These are phyloP conservation scores for Globisporangium camurandrum DNA, from an alignment of 352 stramenopile genomes.

Conservation along the genomic window DNA sequence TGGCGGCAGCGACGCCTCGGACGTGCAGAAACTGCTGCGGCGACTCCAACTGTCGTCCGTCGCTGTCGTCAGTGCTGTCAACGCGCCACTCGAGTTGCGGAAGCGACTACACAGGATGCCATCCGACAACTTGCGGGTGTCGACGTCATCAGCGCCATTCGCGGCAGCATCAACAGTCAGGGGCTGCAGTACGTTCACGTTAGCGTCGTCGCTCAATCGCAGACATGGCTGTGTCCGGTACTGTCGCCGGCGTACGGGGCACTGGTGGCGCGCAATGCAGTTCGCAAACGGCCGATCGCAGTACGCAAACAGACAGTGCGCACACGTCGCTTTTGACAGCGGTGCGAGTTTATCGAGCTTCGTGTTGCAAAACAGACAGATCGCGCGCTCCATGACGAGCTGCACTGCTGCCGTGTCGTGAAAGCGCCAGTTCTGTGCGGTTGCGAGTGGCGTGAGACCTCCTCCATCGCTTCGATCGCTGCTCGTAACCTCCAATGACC, in stretches of 20 bases:
- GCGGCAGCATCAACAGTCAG: no score
- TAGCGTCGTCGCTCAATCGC: background rate
- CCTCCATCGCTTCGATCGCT: no score
- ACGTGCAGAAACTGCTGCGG: slow-evolving; percentile 11
- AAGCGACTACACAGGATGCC: slow-evolving; percentile 9
- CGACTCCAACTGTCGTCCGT: slow-evolving; percentile 6
- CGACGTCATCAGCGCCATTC: background rate
- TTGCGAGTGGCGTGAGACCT: slow-evolving; percentile 49
- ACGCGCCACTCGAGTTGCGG: slow-evolving; percentile 8
- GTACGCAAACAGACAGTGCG: slow-evolving; percentile 45
- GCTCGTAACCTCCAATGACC: no score
- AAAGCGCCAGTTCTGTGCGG: slow-evolving; percentile 53
- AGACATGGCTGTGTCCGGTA: no score
- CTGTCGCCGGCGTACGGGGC: no score
- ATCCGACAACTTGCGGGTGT: background rate
- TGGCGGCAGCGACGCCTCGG: background rate
- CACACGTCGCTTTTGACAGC: slow-evolving; percentile 43
- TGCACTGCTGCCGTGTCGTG: slow-evolving; percentile 54
- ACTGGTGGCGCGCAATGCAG: slow-evolving; percentile 66
- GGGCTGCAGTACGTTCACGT: no score
- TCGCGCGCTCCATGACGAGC: slow-evolving; percentile 57
- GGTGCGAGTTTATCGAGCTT: slow-evolving; percentile 58
- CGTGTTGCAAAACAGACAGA: slow-evolving; percentile 77
- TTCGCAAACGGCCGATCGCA: slow-evolving; percentile 33
- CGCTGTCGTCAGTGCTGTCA: slow-evolving; percentile 7